Evolutionary conservation across 768 basidiomycete genomes (phyloP), one percentile per base, ranked within the genome.

Genomic region (Lactarius akahatsu): DNA sequence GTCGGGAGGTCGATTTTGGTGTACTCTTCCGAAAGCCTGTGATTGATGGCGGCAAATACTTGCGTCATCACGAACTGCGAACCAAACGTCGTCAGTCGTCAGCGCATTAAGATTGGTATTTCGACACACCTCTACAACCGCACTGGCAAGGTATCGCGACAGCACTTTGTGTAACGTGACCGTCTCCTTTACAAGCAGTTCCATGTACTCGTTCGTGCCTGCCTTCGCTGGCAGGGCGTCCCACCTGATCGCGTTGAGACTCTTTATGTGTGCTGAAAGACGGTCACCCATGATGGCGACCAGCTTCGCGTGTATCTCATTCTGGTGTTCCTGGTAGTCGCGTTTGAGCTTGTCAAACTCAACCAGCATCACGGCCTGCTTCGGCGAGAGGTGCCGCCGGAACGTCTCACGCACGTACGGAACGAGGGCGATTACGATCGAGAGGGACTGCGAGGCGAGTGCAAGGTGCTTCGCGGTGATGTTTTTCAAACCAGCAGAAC

Each of bases 261-360:
- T 82, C 72, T 86, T 88, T 74, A 94, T 89, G 75, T 98, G 96
- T 1, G 90, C 87, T 71, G 81, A 85, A 55, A 98, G 80, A 64
- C 96, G 85, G 77, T 98, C 96, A 45, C 94, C 90, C 97, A 99
- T 99, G 78, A 98, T 99, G 52, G 94, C 92, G 66, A 99, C 90
- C 63, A 99, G 82, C 79, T 99, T 99, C 60, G 93, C 86, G 76
- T 98, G 96, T 62, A 99, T 98, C 80, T 98, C 97, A 74, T 96
- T 92, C 77, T 99, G 97, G 77, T 99, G 97, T 76, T 98, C 97
- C 82, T 98, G 96, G 74, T 91, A 98, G 77, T 98, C 97, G 90
- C 96, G 84, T 79, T 96, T 98, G 65, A 98, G 85, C 80, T 96
- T 98, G 79, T 99, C 97, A 75, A 98, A 99, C 77, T 98, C 97